phyloP scores from a whole-genome alignment of 2,329 filamentous ascomycete genomes.

The Aspergillus unguis region DNA sequence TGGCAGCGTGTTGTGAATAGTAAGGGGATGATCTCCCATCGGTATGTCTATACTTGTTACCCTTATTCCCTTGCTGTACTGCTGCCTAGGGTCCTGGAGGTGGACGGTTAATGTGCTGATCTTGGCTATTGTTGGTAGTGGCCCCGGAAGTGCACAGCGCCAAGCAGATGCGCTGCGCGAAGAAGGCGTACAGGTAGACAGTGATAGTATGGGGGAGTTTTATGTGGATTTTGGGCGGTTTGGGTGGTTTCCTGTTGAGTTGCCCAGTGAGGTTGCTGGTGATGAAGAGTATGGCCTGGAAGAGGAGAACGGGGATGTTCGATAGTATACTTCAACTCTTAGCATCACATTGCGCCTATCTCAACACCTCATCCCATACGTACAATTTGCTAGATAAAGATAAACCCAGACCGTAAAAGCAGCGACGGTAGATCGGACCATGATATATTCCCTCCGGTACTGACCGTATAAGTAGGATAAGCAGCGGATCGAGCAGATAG shows the following conservation, averaged over 20 bases:
- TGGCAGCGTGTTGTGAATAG: conserved; percentile 94
- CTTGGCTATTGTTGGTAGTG: conserved; percentile 23
- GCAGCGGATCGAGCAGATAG: neutral
- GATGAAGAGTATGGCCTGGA: conserved; percentile 14
- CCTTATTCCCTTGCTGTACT: neutral
- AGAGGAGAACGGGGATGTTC: neutral
- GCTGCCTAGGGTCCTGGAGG: too few species aligned
- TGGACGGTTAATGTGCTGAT: too few species aligned
- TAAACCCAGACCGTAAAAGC: neutral
- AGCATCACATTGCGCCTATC: neutral
- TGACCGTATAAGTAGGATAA: too few species aligned
- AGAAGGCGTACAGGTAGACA: conserved; percentile 43
- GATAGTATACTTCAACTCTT: neutral
- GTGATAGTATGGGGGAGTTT: conserved; percentile 44
- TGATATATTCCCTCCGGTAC: neutral
- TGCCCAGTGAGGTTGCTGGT: conserved; percentile 46
- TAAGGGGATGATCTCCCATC: conserved; percentile 79
- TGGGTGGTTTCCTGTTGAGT: conserved; percentile 50
- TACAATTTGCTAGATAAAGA: too few species aligned
- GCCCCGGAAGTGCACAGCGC: conserved; percentile 41
- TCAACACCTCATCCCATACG: neutral
- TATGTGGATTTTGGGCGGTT: conserved; percentile 42
- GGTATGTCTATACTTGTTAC: conserved; percentile 51
- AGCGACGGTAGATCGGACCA: conserved; percentile 7
- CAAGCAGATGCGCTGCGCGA: conserved; percentile 41